These are phyloP conservation scores for Isabelozyma rhagii DNA, from an alignment of 805 yeast species.

Conservation along the genomic window DNA sequence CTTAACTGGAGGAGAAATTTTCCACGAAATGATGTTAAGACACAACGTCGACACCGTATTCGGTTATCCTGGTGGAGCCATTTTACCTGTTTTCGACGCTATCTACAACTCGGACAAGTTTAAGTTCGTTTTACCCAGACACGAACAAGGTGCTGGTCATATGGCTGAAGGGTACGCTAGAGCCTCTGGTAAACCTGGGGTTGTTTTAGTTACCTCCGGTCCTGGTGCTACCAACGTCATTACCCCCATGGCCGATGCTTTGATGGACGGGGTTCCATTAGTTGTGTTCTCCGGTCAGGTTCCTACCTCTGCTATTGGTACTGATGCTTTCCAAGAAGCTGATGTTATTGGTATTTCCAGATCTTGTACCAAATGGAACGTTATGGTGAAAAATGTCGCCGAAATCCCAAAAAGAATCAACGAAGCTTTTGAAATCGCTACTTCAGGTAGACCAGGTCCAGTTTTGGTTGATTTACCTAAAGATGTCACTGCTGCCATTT, in stretches of 20 bases:
- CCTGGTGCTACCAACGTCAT: slow-evolving; percentile 99
- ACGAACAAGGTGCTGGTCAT: slow-evolving; percentile 99
- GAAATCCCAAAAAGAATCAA: slow-evolving; percentile 94
- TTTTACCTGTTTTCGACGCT: slow-evolving; percentile 96
- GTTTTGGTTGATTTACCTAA: slow-evolving; percentile 96
- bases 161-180: slow-evolving; percentile 99
- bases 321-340: slow-evolving; percentile 99
- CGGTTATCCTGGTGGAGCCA: slow-evolving; percentile 99
- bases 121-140: slow-evolving; percentile 89
- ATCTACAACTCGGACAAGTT: slow-evolving; percentile 87
- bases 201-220: slow-evolving; percentile 96
- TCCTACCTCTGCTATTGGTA: slow-evolving; percentile 91
- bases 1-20: slow-evolving; percentile 96
- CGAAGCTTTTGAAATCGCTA: slow-evolving; percentile 97
- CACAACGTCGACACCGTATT: slow-evolving; percentile 94
- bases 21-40: slow-evolving; percentile 97
- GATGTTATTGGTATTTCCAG: slow-evolving; percentile 96
- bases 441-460: slow-evolving; percentile 96
- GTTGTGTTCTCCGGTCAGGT: slow-evolving; percentile 98
- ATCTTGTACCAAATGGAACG: slow-evolving; percentile 98
- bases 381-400: slow-evolving; percentile 92
- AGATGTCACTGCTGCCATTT: slow-evolving; percentile 92
- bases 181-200: slow-evolving; percentile 95
- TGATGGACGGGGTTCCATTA: slow-evolving; percentile 95
- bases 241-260: slow-evolving; percentile 98